phyloP scores from a whole-genome alignment of 1,139 yeast genomes.

The Saccharomyces pastorianus region DNA sequence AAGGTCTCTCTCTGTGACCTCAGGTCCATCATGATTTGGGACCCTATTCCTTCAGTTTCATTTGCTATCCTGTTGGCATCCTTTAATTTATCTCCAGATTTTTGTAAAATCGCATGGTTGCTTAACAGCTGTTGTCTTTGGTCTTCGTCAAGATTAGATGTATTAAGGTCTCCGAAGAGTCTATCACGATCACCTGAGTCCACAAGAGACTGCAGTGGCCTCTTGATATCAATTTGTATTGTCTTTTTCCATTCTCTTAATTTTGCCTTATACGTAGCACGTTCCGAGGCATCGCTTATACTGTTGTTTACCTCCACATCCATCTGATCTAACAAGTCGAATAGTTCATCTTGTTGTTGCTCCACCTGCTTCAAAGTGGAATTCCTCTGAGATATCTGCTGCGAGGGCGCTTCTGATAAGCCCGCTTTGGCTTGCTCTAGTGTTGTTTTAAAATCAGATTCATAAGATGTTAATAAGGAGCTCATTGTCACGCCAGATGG shows the following conservation, averaged over 20 bases:
- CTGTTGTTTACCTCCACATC: constrained; percentile 29
- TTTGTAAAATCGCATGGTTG: constrained; percentile 73
- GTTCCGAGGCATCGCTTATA: constrained; percentile 16
- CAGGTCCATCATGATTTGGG: constrained; percentile 79
- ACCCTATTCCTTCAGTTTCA: constrained; percentile 89
- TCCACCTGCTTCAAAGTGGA: constrained; percentile 23
- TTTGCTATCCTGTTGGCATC: constrained; percentile 87
- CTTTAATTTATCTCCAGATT: constrained; percentile 72
- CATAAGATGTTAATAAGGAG: constrained; percentile 24
- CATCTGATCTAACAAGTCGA: constrained; percentile 30
- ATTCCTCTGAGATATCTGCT: constrained; percentile 22
- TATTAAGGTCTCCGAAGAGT: constrained; percentile 16
- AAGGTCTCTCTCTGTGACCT: constrained; percentile 92
- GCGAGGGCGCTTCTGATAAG: constrained; percentile 17
- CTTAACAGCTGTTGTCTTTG: constrained; percentile 77
- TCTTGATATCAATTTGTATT: constrained; percentile 18
- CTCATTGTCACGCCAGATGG: constrained; percentile 11
- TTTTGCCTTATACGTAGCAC: constrained; percentile 23
- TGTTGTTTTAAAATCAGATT: constrained; percentile 28
- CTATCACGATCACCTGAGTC: constrained; percentile 25
- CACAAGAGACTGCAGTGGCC: constrained; percentile 23
- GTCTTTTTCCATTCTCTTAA: constrained; percentile 26
- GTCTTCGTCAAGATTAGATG: constrained; percentile 40
- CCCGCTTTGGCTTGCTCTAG: constrained; percentile 22
- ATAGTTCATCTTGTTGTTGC: constrained; percentile 27